A percentile compares a stretch with the other conserved stretches of the same genome.
Conservation (phyloP, 441 rosid species). For the Adansonia gregorii region DNA sequence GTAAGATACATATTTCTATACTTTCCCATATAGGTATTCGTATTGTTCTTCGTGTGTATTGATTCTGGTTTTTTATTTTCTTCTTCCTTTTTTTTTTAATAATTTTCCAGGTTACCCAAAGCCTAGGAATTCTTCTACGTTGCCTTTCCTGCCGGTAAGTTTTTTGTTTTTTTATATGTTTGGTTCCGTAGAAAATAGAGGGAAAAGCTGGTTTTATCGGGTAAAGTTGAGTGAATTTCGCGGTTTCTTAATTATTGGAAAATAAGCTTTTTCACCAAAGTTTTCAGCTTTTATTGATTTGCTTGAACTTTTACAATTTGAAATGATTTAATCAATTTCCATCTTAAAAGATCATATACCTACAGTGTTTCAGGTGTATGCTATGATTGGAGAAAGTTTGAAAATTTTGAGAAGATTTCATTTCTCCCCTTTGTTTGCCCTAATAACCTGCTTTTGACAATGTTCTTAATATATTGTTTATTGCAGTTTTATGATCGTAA, state of each 20-base stretch:
- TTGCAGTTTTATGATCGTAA: conserved; percentile 48
- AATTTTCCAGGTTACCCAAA: conserved; percentile 35
- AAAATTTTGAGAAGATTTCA: not conserved
- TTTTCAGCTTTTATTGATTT: not conserved
- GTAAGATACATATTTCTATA: conserved; percentile 28
- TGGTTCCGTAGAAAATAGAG: conserved; percentile 23
- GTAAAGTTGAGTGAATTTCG: not conserved
- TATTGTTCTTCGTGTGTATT: not conserved
- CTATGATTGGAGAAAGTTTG: not conserved
- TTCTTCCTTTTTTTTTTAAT: not conserved
- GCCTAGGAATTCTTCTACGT: conserved; percentile 32
- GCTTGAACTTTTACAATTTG: not conserved
- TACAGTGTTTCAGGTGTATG: not conserved
- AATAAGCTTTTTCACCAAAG: not conserved
- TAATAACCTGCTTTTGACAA: not conserved
- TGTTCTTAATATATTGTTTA: not conserved
- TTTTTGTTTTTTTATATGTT: not conserved
- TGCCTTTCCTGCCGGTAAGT: conserved; percentile 47
- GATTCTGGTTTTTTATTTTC: not conserved
- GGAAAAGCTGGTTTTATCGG: not conserved
- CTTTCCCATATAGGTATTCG: not conserved
- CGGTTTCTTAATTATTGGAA: not conserved
- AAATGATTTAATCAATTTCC: conserved; percentile 8
- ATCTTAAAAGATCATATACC: not conserved
- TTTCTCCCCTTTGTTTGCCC: not conserved